These are phyloP conservation scores for Solanum chaucha DNA, from an alignment of 257 asterid genomes.

Conservation along the genomic window DNA sequence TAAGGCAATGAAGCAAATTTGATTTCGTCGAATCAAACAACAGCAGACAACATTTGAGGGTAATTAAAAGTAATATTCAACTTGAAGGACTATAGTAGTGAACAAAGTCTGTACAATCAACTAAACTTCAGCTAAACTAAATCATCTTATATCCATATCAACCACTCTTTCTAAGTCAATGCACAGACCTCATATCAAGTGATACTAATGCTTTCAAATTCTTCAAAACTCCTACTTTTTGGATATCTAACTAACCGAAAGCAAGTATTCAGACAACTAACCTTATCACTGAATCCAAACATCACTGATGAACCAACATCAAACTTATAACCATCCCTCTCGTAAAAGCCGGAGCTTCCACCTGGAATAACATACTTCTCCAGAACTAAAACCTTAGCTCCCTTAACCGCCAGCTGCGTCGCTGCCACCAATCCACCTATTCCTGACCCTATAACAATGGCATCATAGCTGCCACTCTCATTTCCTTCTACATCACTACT, in stretches of 20 bases:
- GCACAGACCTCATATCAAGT: background rate
- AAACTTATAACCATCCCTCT: constrained; percentile 82
- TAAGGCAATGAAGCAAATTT: background rate
- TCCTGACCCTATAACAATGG: constrained; percentile 89
- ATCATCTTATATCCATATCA: background rate
- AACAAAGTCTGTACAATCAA: background rate
- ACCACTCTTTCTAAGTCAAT: background rate
- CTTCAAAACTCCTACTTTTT: background rate
- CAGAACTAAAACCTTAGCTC: constrained; percentile 78
- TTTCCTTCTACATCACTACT: constrained; percentile 10
- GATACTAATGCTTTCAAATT: background rate
- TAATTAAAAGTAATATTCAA: background rate
- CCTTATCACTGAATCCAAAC: constrained; percentile 99
- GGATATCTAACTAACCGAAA: background rate
- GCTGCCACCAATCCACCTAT: constrained; percentile 95
- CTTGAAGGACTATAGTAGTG: background rate
- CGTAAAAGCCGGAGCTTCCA: constrained; percentile 86
- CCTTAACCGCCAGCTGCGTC: constrained; percentile 91
- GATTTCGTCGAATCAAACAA: background rate
- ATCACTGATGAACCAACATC: constrained; percentile 98
- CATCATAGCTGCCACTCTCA: constrained; percentile 42
- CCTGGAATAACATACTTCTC: constrained; percentile 99
- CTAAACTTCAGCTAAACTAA: background rate
- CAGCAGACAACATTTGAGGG: background rate
- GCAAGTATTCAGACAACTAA: constrained; percentile 12